Percentiles rank a stretch among this genome's conserved stretches.
Conservation (phyloP, 805 yeast species). For the Yamadazyma sp. region DNA sequence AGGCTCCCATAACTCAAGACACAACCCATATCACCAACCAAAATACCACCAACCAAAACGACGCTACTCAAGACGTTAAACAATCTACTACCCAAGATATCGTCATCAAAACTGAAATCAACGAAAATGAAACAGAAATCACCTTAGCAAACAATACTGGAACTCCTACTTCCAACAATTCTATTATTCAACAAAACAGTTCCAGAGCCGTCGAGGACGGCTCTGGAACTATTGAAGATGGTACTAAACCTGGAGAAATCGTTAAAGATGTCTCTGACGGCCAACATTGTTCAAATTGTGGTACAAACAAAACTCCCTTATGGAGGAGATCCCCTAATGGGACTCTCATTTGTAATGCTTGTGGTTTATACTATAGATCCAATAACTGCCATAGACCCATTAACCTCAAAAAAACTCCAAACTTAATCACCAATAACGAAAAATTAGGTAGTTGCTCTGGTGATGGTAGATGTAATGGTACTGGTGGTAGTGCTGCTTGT, state of each 20-base stretch:
- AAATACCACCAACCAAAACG: too few species aligned
- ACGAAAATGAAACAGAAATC: too few species aligned
- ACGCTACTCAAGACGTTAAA: too few species aligned
- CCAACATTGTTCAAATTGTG: conserved; percentile 53
- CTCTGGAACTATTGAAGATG: too few species aligned
- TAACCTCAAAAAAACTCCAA: conserved; percentile 57
- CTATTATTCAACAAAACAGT: too few species aligned
- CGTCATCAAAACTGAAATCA: too few species aligned
- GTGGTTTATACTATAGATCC: conserved; percentile 57
- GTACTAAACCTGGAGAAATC: neutral
- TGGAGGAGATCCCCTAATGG: conserved; percentile 62
- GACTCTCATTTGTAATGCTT: conserved; percentile 55
- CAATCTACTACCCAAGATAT: too few species aligned
- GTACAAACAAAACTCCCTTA: conserved; percentile 53
- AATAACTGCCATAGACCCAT: conserved; percentile 66
- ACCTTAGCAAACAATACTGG: too few species aligned
- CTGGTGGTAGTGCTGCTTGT: conserved; percentile 80
- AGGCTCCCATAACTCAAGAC: too few species aligned
- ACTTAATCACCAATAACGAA: conserved; percentile 37
- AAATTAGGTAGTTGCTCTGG: conserved; percentile 65
- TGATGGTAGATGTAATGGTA: conserved; percentile 80
- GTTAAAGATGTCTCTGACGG: conserved; percentile 18
- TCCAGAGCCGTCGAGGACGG: too few species aligned
- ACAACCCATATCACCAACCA: too few species aligned
- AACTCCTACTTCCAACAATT: too few species aligned